Base-by-base conservation (phyloP, 1,284 basidiomycete genomes). In the Ganoderma meredithae region DNA sequence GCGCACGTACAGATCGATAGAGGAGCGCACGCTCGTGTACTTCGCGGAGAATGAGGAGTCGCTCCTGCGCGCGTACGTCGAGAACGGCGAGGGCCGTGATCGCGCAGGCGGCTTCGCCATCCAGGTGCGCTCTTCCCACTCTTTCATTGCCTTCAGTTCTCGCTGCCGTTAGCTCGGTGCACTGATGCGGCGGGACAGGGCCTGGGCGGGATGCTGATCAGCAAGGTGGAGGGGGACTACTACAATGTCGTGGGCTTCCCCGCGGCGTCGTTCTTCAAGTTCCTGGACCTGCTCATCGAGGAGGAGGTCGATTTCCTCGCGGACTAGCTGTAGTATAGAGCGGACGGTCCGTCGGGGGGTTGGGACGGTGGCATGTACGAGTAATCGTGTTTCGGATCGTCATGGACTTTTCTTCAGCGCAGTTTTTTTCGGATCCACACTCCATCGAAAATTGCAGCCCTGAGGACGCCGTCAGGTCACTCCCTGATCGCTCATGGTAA, bases 51-150 rank as follows among this genome's bases (percentile, higher is more conserved):
- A 88, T 77, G 82, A 90, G 0, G 77, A 81, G 41, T 80, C 88
- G 41, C 76, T 95, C 8, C 82, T 98, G 15, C 78, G 94, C 72
- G 95, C 95, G 0, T 99, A 99, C 76, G 95, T 92, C 40, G 91
- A 96, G 41, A 93, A 88, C 63, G 93, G 91, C 1, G 97, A 99
- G 80, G 97, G 97, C 0, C 78, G 92, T 59, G 95, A 98, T 76
- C 87, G 96, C 25, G 97, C 97, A 0, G 97, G 97, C 4, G 97
- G 97, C 0, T 99, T 99, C 78, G 96, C 96, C 2, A 91, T 97
- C 59, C 97, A 99, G 85, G 95, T 95, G 72, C 53, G 73, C 70
- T 25, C 9, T 19, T 63, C 62, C 49, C 44, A 2, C 9, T 19
- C 40, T 22, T 33, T 22, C n/a, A 3, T 25, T 39, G 31, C 36